Evolutionary conservation across 495 filamentous ascomycete species (phyloP), one percentile per base, ranked within the genome.

Genomic region (Clavariopsis aquatica): DNA sequence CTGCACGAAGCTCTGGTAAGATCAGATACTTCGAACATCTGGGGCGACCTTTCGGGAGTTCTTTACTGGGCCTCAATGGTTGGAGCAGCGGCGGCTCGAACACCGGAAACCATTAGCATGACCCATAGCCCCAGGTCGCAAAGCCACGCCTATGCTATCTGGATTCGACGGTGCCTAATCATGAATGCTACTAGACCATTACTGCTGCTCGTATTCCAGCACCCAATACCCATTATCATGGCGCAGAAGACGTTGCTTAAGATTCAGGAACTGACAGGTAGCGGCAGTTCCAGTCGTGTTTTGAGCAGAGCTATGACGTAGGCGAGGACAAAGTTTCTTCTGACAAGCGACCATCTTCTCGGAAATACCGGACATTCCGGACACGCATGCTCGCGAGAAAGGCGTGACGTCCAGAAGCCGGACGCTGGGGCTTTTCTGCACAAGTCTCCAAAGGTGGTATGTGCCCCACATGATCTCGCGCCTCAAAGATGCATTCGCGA

Each of bases 31-130:
- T 34, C 8, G 20, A 45, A 59, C 20, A 22, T 66, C 17, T 72
- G 69, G 69, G 57, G 52, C 38, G 34, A 34, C 29, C 62, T 72
- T 57, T 49, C 62, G 1, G 69, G 69, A 13, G 66, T 69, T 19
- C 51, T 69, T 12, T 67, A 63, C 53, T 72, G 66, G 62, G 57
- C 62, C 3, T 17, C 41, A 24, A 7, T 46, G 0, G 54, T 72
- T 19, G 69, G 69, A 13, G 60, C 66, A 1, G 66, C 66, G 3
- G 65, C 69, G 8, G 54, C 64, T 10, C 47, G 69, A 20, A 58
- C 56, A 20, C 34, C 61, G 20, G 17, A 27, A 9, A 38, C 38
- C 9, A 15, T 65, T 28, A 46, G 57, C 9, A 61, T 58, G 26
- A 6, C 7, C n/a, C 45, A 49, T 0, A n/a, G 23, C 24, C 52